Evolutionary conservation across 2,329 filamentous ascomycete genomes (phyloP).

Genomic region (Xylariales sp.): DNA sequence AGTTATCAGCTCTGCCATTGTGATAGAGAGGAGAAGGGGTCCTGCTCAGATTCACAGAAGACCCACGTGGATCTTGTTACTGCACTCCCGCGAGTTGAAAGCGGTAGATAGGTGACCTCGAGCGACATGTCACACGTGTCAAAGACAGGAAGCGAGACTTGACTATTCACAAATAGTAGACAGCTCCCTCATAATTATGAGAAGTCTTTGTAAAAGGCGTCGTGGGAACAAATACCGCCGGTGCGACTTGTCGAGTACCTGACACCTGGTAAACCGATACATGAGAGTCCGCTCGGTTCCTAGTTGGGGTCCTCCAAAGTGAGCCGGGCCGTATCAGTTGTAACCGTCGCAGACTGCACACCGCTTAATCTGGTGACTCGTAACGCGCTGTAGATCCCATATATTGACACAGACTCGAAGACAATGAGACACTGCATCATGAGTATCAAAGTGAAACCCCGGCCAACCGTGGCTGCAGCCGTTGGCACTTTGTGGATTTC

Average conservation of each 20-base stretch:
- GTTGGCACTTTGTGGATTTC: neutral
- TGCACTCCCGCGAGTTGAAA: neutral
- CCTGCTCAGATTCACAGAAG: neutral
- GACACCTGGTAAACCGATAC: too few relatives aligned
- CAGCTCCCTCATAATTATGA: neutral
- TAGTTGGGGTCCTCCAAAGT: neutral
- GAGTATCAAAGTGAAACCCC: constrained; percentile 11
- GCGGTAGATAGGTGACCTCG: neutral
- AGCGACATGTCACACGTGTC: neutral
- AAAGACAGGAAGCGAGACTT: neutral
- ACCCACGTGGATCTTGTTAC: too few relatives aligned
- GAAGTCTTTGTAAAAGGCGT: neutral
- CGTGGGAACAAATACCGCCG: too few relatives aligned
- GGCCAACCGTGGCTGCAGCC: neutral
- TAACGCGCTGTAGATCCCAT: neutral
- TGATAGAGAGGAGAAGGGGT: neutral
- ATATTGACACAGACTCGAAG: neutral
- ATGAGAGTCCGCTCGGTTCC: too few relatives aligned
- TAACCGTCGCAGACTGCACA: neutral
- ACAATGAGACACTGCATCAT: neutral
- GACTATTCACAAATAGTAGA: neutral
- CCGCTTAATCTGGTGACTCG: neutral
- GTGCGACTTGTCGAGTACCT: too few relatives aligned
- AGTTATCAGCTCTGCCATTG: neutral
- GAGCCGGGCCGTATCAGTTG: neutral